These are phyloP conservation scores for Bolboschoenus planiculmis DNA, from an alignment of 176 grass and related monocot species.

Conservation along the genomic window DNA sequence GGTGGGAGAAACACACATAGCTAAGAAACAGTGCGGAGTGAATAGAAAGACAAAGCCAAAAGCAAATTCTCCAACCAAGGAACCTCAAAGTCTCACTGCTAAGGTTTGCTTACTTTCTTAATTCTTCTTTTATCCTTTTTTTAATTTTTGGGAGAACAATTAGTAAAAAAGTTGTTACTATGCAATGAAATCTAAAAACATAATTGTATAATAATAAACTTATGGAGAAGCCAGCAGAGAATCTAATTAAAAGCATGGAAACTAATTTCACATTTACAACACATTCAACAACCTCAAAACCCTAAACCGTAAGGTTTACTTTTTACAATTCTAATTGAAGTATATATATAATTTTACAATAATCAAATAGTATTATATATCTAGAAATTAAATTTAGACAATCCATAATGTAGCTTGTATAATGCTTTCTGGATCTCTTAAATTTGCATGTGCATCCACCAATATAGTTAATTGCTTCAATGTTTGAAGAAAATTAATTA, in stretches of 20 bases:
- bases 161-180: not conserved
- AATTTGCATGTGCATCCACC: not conserved
- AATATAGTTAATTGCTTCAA: not conserved
- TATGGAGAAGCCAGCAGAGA: too few species aligned
- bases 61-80: constrained; percentile 11
- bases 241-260: not conserved
- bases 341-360: not conserved
- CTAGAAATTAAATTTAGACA: too few species aligned
- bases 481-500: not conserved
- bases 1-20: not conserved
- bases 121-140: not conserved
- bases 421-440: not conserved
- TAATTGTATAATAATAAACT: too few species aligned
- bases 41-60: constrained; percentile 18
- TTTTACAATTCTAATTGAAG: not conserved
- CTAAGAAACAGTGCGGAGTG: constrained; percentile 6
- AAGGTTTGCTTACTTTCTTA: constrained; percentile 9
- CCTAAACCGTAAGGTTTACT: not conserved
- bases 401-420: too few species aligned
- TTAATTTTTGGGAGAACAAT: not conserved
- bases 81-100: constrained; percentile 18
- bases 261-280: not conserved
- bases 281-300: not conserved
- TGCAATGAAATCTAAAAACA: not conserved
- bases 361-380: not conserved